Evolutionary conservation across 2,329 filamentous ascomycete species (phyloP).

Genomic region (Fusarium longipes): DNA sequence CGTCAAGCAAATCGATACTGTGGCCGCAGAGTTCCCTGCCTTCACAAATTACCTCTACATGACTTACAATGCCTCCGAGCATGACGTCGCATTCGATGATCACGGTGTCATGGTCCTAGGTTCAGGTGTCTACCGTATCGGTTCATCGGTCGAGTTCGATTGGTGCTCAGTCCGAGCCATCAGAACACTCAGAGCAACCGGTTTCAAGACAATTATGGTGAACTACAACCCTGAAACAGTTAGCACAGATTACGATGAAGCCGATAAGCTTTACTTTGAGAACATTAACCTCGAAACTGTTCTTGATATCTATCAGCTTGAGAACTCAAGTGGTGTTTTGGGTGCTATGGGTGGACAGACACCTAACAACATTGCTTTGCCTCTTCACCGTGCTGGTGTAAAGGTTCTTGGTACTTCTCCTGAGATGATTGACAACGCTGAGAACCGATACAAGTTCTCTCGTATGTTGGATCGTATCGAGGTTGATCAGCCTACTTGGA

Average conservation of each 20-base stretch:
- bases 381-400: slow-evolving; percentile 87
- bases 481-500: slow-evolving; percentile 98
- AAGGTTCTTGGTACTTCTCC: slow-evolving; percentile 95
- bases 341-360: slow-evolving; percentile 98
- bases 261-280: slow-evolving; percentile 95
- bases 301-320: slow-evolving; percentile 91
- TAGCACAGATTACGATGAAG: slow-evolving; percentile 91
- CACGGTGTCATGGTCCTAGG: slow-evolving; percentile 96
- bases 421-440: slow-evolving; percentile 98
- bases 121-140: slow-evolving; percentile 96
- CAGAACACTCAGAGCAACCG: slow-evolving; percentile 84
- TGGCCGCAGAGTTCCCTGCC: slow-evolving; percentile 95
- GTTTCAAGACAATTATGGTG: slow-evolving; percentile 95
- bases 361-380: slow-evolving; percentile 96
- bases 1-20: slow-evolving; percentile 98
- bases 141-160: slow-evolving; percentile 97
- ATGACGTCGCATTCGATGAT: slow-evolving; percentile 86
- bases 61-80: slow-evolving; percentile 91
- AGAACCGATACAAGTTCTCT: slow-evolving; percentile 99
- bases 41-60: slow-evolving; percentile 96
- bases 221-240: slow-evolving; percentile 95
- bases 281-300: slow-evolving; percentile 92
- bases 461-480: slow-evolving; percentile 95
- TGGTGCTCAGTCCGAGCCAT: slow-evolving; percentile 98
- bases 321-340: slow-evolving; percentile 84